Evolutionary conservation across 495 filamentous ascomycete genomes (phyloP).

Genomic region (Aspergillus diversus): DNA sequence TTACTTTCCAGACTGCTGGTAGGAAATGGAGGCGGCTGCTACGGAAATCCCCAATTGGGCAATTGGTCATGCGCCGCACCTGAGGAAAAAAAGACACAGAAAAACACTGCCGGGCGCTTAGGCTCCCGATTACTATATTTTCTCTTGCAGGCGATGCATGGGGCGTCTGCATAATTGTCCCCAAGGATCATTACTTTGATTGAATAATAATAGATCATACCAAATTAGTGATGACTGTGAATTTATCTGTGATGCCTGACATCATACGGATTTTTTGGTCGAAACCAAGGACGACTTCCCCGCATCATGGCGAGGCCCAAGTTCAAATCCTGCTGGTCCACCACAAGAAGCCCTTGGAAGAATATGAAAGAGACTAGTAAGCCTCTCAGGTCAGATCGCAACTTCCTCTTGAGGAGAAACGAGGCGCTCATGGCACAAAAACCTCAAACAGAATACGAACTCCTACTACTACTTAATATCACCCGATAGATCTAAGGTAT

Average conservation of each 20-base stretch:
- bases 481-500: no score
- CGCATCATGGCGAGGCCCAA: not conserved
- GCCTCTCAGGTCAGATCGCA: not conserved
- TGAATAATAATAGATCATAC: no score
- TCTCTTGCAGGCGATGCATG: no score
- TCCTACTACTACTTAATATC: no score
- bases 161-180: no score
- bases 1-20: not conserved
- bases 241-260: not conserved
- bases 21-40: not conserved
- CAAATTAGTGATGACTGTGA: not conserved
- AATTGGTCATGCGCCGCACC: conserved; percentile 2
- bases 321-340: not conserved
- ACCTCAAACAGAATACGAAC: no score
- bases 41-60: not conserved
- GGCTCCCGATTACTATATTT: no score
- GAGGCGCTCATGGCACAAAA: no score
- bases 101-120: no score
- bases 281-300: not conserved
- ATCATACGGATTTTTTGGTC: not conserved
- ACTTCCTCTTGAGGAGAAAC: not conserved
- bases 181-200: no score
- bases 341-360: not conserved
- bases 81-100: no score
- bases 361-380: no score